Conservation (phyloP, 2,329 filamentous ascomycete species). For the Phymatotrichopsis omnivora region DNA sequence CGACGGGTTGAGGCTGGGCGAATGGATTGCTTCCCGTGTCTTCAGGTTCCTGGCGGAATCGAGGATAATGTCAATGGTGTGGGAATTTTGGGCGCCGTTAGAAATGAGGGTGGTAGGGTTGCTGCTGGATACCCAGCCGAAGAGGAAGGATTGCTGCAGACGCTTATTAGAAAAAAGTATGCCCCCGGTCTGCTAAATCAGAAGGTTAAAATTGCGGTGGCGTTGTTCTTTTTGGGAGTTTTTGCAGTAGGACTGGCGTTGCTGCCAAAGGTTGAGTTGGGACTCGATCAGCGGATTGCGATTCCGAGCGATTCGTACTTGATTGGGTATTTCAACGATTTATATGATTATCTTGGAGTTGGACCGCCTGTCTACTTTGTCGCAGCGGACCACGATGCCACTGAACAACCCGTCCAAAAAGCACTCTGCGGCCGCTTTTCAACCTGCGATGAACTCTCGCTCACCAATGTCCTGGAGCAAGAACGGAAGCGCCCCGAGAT, state of each 20-base stretch:
- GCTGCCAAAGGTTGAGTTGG: slow-evolving; percentile 73
- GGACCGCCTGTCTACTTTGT: slow-evolving; percentile 97
- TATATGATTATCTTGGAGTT: slow-evolving; percentile 82
- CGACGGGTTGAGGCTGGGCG: slow-evolving; percentile 76
- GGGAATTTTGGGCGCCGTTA: slow-evolving; percentile 26
- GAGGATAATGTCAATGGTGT: slow-evolving; percentile 8
- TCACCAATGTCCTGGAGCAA: slow-evolving; percentile 84
- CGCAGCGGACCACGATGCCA: slow-evolving; percentile 68
- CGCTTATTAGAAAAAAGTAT: slow-evolving; percentile 83
- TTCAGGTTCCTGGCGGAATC: slow-evolving; percentile 54
- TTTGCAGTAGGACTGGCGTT: slow-evolving; percentile 79
- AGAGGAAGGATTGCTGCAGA: slow-evolving; percentile 73
- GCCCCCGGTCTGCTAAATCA: slow-evolving; percentile 71
- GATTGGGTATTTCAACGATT: slow-evolving; percentile 91
- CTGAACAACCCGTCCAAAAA: slow-evolving; percentile 64
- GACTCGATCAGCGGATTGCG: slow-evolving; percentile 87
- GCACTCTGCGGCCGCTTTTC: slow-evolving; percentile 86
- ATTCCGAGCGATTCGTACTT: slow-evolving; percentile 90
- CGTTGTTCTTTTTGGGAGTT: slow-evolving; percentile 74
- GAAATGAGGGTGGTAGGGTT: slow-evolving; percentile 19
- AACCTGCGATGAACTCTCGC: slow-evolving; percentile 70
- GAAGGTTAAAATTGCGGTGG: slow-evolving; percentile 64
- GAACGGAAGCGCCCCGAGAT: slow-evolving; percentile 82
- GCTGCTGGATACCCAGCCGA: slow-evolving; percentile 61
- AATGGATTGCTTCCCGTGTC: slow-evolving; percentile 84